A percentile compares a stretch with the other conserved stretches of the same genome.
phyloP scores from a whole-genome alignment of 306 rosid genomes.

The Phaseolus lunatus region DNA sequence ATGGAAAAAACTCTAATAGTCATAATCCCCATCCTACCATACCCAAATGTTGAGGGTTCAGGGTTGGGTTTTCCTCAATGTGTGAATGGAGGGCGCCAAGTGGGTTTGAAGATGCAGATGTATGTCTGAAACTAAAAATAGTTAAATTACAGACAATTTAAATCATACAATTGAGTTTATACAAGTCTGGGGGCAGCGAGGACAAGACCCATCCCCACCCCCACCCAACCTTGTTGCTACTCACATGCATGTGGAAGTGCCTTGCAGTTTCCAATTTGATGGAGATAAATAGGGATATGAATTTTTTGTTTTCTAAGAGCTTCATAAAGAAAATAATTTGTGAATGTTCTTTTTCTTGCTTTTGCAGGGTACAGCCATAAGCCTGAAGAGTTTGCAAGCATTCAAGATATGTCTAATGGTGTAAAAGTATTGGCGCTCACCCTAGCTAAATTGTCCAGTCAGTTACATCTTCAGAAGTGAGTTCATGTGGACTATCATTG shows the following conservation, averaged over 20 bases:
- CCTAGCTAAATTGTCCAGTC: constrained; percentile 82
- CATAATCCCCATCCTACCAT: neutral
- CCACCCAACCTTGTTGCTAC: neutral
- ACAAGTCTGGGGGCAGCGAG: neutral
- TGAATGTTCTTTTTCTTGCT: constrained; percentile 38
- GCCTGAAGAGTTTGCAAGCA: constrained; percentile 86
- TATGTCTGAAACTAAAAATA: neutral
- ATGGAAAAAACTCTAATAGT: neutral
- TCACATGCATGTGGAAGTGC: constrained; percentile 22
- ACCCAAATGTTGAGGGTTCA: neutral
- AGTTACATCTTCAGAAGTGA: constrained; percentile 50
- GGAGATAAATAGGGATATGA: neutral
- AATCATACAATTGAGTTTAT: neutral
- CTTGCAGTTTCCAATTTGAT: constrained; percentile 5
- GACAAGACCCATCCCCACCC: neutral
- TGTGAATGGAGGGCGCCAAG: neutral
- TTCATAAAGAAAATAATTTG: neutral
- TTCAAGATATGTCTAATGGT: constrained; percentile 83
- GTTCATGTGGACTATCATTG: constrained; percentile 26
- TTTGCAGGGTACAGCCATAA: constrained; percentile 94
- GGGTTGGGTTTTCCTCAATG: neutral
- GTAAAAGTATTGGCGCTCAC: constrained; percentile 83
- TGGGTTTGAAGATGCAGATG: neutral
- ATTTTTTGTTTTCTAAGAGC: neutral
- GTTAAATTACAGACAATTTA: neutral